Base-by-base conservation (phyloP, 2,329 filamentous ascomycete genomes). In the Aphanocladium album region DNA sequence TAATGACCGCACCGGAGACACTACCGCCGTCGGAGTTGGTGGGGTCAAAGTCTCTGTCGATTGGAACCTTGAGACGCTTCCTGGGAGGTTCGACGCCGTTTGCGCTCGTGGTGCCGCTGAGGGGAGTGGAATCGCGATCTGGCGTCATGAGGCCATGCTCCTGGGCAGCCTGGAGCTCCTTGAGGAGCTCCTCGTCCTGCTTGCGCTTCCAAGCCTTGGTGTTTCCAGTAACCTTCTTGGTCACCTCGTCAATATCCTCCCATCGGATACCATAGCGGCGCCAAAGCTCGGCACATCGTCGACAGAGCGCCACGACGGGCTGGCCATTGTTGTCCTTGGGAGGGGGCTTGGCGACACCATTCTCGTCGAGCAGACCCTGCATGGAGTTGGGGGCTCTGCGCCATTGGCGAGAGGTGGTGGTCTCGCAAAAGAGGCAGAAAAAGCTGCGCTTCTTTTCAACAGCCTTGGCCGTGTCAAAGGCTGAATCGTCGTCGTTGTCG, bases 231-330 rank as follows among this genome's bases (percentile, higher is more conserved):
- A 96, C 87, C 76, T 96, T 96, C 77, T 93, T 96, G 43, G 88
- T 85, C 41, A 96, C 84, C 68, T 98, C 93, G 46, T 98, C 95
- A 16, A 92, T 83, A 66, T 96, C 91, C 73, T 98, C 95, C 87
- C 91, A 99, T 66, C 96, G 91, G 63, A 99, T 91, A 17, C 89
- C 93, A 73, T 99, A 99, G 65, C 93, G 90, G 54, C 95, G 88
- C 95, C 95, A 99, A 9, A 99, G 79, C 68, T 95, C 88, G 27
- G 93, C 93, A 70, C 95, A 99, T 62, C 93, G 87, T 61, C 92
- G 83, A 72, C 95, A 99, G 5, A 99, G 82, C 3, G 93, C 93
- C 53, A 93, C 83, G 19, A 96, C 84, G 39, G 89, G 86, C 67
- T 89, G 86, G 17, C 82, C 79, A 14, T 84, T 85, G 71, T 93